phyloP scores from a whole-genome alignment of 805 yeast species.

The Phaffomyces opuntiae region DNA sequence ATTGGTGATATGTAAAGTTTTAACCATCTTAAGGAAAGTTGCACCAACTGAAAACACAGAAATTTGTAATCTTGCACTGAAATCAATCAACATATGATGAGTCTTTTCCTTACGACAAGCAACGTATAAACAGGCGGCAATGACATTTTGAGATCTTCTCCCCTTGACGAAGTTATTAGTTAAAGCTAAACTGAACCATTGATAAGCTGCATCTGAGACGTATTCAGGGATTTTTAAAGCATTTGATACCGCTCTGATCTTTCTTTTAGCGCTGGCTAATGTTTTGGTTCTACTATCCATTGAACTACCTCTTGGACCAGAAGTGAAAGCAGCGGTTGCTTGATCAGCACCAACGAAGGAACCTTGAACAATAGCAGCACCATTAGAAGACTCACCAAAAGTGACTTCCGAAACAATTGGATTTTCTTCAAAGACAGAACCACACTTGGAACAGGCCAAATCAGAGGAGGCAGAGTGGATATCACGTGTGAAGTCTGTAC shows the following conservation, averaged over 20 bases:
- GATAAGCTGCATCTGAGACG: conserved; percentile 78
- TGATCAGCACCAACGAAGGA: conserved; percentile 88
- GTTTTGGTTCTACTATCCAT: conserved; percentile 89
- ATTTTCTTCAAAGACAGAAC: conserved; percentile 82
- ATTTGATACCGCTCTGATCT: conserved; percentile 72
- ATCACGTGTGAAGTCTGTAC: conserved; percentile 46
- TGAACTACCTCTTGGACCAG: conserved; percentile 62
- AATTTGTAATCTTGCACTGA: conserved; percentile 81
- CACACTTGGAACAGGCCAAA: conserved; percentile 75
- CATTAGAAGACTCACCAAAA: conserved; percentile 85
- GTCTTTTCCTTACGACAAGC: conserved; percentile 91
- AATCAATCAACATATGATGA: conserved; percentile 93
- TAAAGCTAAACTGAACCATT: conserved; percentile 85
- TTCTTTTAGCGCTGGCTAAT: conserved; percentile 70
- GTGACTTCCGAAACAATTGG: conserved; percentile 95
- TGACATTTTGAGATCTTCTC: conserved; percentile 90
- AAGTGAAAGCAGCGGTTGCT: conserved; percentile 58
- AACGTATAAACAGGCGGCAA: conserved; percentile 89
- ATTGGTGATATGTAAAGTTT: conserved; percentile 65
- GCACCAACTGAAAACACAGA: conserved; percentile 95
- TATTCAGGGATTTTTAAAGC: conserved; percentile 77
- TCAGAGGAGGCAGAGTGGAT: conserved; percentile 61
- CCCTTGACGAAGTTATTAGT: conserved; percentile 92
- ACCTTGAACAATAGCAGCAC: conserved; percentile 96
- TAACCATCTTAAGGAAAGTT: conserved; percentile 89